phyloP scores from a whole-genome alignment of 345 rosid species.

The Hibiscus tridactylites region DNA sequence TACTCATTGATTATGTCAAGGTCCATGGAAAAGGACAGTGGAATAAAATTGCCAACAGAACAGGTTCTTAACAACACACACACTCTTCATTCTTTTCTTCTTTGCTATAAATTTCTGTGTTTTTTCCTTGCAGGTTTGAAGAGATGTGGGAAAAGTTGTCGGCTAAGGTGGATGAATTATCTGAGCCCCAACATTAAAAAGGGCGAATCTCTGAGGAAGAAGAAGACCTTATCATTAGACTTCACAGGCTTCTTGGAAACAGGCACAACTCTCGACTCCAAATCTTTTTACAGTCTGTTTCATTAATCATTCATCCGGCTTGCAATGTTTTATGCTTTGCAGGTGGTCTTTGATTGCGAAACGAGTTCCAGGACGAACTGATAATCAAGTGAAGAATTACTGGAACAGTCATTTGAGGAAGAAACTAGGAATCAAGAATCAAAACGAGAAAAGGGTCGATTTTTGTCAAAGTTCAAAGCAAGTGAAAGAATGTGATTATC shows the following conservation, averaged over 20 bases:
- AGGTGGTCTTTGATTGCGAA: slow-evolving; percentile 72
- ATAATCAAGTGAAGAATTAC: slow-evolving; percentile 68
- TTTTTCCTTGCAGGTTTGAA: slow-evolving; percentile 30
- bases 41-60: slow-evolving; percentile 43
- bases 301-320: not conserved
- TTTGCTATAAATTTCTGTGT: not conserved
- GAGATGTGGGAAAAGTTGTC: slow-evolving; percentile 63
- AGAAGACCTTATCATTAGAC: slow-evolving; percentile 55
- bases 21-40: slow-evolving; percentile 50
- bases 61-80: slow-evolving; percentile 22
- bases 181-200: slow-evolving; percentile 40
- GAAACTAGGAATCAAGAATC: slow-evolving; percentile 32
- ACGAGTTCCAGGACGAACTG: slow-evolving; percentile 66
- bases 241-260: slow-evolving; percentile 62
- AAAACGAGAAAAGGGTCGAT: slow-evolving; percentile 6
- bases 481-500: slow-evolving; percentile 12
- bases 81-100: not conserved
- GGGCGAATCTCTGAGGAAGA: slow-evolving; percentile 42
- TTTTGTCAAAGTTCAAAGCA: slow-evolving; percentile 11
- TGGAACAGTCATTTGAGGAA: slow-evolving; percentile 56
- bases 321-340: not conserved
- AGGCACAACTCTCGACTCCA: slow-evolving; percentile 16
- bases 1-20: slow-evolving; percentile 42
- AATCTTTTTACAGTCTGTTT: too few species aligned
- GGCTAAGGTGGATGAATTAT: slow-evolving; percentile 62